These are phyloP conservation scores for Cyberlindnera americana DNA, from an alignment of 805 yeast genomes.

Conservation along the genomic window DNA sequence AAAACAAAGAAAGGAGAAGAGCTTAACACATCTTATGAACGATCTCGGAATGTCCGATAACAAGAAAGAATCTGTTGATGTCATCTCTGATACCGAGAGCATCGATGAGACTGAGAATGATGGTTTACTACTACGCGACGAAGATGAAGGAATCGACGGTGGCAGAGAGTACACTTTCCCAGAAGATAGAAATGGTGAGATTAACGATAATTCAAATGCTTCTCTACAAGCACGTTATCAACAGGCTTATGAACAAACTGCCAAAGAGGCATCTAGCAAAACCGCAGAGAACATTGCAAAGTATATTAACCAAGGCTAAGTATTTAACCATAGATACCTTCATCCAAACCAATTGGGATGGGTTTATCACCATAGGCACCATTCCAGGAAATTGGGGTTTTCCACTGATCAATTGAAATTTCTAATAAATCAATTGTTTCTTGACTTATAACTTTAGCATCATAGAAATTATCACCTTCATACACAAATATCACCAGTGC, in stretches of 20 bases:
- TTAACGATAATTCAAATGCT: conserved; percentile 38
- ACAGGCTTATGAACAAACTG: conserved; percentile 61
- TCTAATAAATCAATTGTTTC: conserved; percentile 24
- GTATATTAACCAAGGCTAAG: conserved; percentile 39
- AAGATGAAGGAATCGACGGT: conserved; percentile 39
- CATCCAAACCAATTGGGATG: conserved; percentile 65
- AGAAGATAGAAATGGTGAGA: conserved; percentile 60
- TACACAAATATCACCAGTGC: conserved; percentile 63
- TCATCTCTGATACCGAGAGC: conserved; percentile 50
- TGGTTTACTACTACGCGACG: conserved; percentile 39
- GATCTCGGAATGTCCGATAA: conserved; percentile 69
- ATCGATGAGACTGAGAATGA: conserved; percentile 42
- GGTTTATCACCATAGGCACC: conserved; percentile 79
- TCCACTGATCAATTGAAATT: conserved; percentile 33
- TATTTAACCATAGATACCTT: conserved; percentile 62
- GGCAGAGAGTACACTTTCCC: conserved; percentile 72
- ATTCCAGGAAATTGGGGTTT: conserved; percentile 73
- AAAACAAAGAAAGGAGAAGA: conserved; percentile 64
- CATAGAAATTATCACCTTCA: conserved; percentile 85
- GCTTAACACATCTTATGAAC: conserved; percentile 70
- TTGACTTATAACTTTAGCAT: conserved; percentile 51
- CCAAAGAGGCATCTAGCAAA: conserved; percentile 57
- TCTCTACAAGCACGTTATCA: conserved; percentile 67
- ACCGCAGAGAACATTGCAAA: conserved; percentile 73
- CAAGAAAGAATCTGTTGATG: conserved; percentile 41